Evolutionary conservation across 2,329 filamentous ascomycete species (phyloP).

Genomic region (Penicillium rolfsii): DNA sequence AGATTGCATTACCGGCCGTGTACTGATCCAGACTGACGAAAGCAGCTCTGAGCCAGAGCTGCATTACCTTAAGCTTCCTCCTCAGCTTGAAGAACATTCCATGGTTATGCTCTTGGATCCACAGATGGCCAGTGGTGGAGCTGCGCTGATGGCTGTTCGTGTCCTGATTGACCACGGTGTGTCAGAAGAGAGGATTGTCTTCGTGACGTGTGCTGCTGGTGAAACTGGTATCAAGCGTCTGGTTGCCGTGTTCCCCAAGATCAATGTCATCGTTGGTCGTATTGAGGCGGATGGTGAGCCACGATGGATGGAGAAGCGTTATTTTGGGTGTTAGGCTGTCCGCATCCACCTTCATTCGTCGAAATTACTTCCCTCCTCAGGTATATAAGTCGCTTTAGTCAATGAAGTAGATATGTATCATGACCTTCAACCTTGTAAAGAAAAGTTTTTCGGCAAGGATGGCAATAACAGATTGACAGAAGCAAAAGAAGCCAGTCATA

Average conservation of each 20-base stretch:
- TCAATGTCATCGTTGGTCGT: slow-evolving; percentile 82
- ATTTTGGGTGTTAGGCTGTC: slow-evolving; percentile 73
- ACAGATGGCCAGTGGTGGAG: slow-evolving; percentile 91
- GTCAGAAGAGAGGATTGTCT: slow-evolving; percentile 77
- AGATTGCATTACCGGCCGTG: slow-evolving; percentile 83
- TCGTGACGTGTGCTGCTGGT: slow-evolving; percentile 91
- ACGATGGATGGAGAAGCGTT: slow-evolving; percentile 86
- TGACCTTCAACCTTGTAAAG: neutral
- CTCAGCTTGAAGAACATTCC: slow-evolving; percentile 72
- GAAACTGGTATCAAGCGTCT: slow-evolving; percentile 81
- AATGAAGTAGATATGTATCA: neutral
- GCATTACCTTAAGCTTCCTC: slow-evolving; percentile 81
- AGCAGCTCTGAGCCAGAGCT: slow-evolving; percentile 88
- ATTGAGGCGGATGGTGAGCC: slow-evolving; percentile 80
- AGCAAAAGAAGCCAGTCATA: neutral
- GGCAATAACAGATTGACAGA: neutral
- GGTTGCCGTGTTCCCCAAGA: slow-evolving; percentile 83
- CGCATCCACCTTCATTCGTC: neutral
- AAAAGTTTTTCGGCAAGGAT: neutral
- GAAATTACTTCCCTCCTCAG: neutral
- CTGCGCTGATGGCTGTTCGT: slow-evolving; percentile 88
- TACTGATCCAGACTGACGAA: slow-evolving; percentile 87
- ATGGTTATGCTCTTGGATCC: slow-evolving; percentile 86
- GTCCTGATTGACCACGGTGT: slow-evolving; percentile 96
- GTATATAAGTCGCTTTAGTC: slow-evolving; percentile 8